Evolutionary conservation across 2,329 filamentous ascomycete genomes (phyloP), one percentile per base, ranked within the genome.

Genomic region (Colletotrichum kahawae): DNA sequence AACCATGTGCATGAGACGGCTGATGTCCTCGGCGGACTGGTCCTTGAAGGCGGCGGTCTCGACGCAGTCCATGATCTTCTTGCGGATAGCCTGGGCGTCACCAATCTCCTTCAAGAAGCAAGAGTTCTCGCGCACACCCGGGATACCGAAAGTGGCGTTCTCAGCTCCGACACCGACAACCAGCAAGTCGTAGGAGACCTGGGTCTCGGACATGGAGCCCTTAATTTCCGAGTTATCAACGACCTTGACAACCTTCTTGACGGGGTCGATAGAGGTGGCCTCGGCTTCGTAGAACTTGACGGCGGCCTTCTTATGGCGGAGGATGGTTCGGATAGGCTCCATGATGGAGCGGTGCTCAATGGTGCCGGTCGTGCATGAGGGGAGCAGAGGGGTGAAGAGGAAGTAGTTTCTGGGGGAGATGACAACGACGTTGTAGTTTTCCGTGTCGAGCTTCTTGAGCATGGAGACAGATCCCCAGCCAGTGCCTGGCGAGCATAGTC

Each of bases 291-390:
- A 99, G 91, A 94, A 99, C 86, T 95, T 97, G 84, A 98, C 97
- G 64, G 93, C 91, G 78, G 95, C 94, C 87, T 95, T 95, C 91
- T 98, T 98, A 88, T 97, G 94, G 82, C 96, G 95, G 80, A 98
- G 91, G 85, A 99, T 98, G 84, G 97, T 95, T 83, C 97, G 95
- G 81, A 99, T 94, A 72, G 97, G 97, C 89, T 99, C 97, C 97
- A 99, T 99, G 87, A 99, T 99, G 83, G 96, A 98, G 84, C 97
- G 95, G 89, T 98, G 97, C 90, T 99, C 97, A 85, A 99, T 97
- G 80, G 95, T 94, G 81, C 97, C 97, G 79, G 96, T 98, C 67
- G 97, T 98, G 88, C 97, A 99, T 83, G 96, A 98, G 78, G 97
- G 97, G 77, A 99, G 92, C 75, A 99, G 92, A 76, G 97, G 97